These are phyloP conservation scores for Aspergillus tanneri DNA, from an alignment of 2,329 filamentous ascomycete species.

Conservation along the genomic window DNA sequence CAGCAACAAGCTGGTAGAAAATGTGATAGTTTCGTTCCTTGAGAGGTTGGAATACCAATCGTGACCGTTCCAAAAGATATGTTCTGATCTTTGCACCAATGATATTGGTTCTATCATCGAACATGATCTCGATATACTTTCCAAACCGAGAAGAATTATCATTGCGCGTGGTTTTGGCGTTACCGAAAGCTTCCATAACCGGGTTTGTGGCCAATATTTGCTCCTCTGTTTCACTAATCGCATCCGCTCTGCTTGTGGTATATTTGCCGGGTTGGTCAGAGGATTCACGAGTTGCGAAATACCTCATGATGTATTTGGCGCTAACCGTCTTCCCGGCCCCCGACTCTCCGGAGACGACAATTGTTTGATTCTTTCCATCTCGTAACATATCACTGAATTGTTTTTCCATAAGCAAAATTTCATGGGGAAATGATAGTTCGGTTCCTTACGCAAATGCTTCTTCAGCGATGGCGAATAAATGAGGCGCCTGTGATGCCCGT, in stretches of 20 bases:
- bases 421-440: constrained; percentile 1
- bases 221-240: constrained; percentile 98
- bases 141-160: constrained; percentile 99
- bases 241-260: constrained; percentile 68
- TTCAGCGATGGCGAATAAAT: constrained; percentile 97
- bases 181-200: constrained; percentile 99
- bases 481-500: constrained; percentile 91
- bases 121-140: constrained; percentile 99
- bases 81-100: constrained; percentile 97
- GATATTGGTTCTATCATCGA: constrained; percentile 90
- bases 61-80: constrained; percentile 90
- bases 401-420: constrained; percentile 38
- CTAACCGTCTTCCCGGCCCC: constrained; percentile 99
- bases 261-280: constrained; percentile 81
- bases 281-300: constrained; percentile 95
- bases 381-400: constrained; percentile 83
- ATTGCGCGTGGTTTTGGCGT: constrained; percentile 98
- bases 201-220: constrained; percentile 97
- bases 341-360: constrained; percentile 98
- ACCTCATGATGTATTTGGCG: constrained; percentile 99
- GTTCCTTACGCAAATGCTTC: constrained; percentile 88
- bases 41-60: constrained; percentile 92
- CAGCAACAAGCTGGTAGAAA: constrained; percentile 95
- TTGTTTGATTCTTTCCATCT: constrained; percentile 93
- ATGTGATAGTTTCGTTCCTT: constrained; percentile 99